These are phyloP conservation scores for Monilinia polystroma DNA, from an alignment of 2,329 filamentous ascomycete species.

Conservation along the genomic window DNA sequence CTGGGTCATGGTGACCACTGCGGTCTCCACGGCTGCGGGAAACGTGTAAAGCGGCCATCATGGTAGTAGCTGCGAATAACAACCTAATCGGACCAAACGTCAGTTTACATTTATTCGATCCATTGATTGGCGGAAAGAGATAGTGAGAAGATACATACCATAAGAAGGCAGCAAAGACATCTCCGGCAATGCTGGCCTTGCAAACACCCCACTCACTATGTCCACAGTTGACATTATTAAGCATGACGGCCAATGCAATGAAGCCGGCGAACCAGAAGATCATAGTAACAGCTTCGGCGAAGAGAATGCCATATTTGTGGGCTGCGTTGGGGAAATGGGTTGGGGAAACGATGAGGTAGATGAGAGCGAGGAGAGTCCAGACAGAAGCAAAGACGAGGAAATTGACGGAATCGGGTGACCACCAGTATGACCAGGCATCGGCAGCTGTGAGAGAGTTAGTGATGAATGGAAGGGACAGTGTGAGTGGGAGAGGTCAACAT, in stretches of 20 bases:
- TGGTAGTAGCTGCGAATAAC: slow-evolving; percentile 51
- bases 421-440: slow-evolving; percentile 46
- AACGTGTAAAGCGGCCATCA: slow-evolving; percentile 49
- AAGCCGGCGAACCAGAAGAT: slow-evolving; percentile 90
- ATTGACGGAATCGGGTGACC: slow-evolving; percentile 58
- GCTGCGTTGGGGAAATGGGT: slow-evolving; percentile 59
- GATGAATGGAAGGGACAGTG: slow-evolving; percentile 10
- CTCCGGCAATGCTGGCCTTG: slow-evolving; percentile 41
- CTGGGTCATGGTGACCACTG: slow-evolving; percentile 29
- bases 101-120: background rate
- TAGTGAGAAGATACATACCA: slow-evolving; percentile 42
- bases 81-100: slow-evolving; percentile 43
- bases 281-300: slow-evolving; percentile 68
- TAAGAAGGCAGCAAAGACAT: slow-evolving; percentile 49
- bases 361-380: slow-evolving; percentile 71
- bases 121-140: background rate
- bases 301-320: slow-evolving; percentile 65
- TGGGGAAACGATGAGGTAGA: slow-evolving; percentile 69
- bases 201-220: slow-evolving; percentile 41
- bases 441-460: slow-evolving; percentile 50
- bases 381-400: slow-evolving; percentile 79
- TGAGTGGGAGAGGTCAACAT: slow-evolving; percentile 29
- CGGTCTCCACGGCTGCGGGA: slow-evolving; percentile 41
- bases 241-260: slow-evolving; percentile 68
- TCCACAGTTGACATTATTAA: slow-evolving; percentile 57